Evolutionary conservation across 2,329 filamentous ascomycete species (phyloP).

Genomic region (Venturia asperata): DNA sequence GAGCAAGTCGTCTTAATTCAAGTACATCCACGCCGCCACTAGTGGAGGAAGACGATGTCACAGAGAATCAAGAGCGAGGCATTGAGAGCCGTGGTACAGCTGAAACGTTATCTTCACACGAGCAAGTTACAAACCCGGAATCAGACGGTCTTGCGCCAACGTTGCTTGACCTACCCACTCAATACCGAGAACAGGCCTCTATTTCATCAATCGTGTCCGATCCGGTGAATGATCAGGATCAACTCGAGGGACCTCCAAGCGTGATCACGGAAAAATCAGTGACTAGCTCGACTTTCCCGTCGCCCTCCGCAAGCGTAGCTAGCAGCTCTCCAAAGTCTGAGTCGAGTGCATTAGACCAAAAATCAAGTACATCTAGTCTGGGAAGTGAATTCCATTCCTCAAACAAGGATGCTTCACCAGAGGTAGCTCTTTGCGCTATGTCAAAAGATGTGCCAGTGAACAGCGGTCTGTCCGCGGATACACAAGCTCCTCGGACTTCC

Average conservation of each 20-base stretch:
- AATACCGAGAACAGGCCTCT: neutral
- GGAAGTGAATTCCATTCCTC: slow-evolving; percentile 6
- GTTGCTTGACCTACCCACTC: neutral
- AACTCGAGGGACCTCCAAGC: neutral
- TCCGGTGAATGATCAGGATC: neutral
- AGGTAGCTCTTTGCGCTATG: neutral
- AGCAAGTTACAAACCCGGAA: neutral
- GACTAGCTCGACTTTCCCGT: neutral
- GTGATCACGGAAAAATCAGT: neutral
- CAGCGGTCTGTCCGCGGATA: neutral
- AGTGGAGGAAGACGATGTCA: neutral
- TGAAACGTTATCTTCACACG: neutral
- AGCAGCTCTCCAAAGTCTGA: neutral
- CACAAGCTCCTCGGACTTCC: neutral
- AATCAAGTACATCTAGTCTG: neutral
- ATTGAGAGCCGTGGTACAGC: neutral
- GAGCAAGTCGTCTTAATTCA: neutral
- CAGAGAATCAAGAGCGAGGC: neutral
- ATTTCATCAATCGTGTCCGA: neutral
- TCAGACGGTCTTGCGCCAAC: neutral
- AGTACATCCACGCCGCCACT: neutral
- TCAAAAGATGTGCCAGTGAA: neutral
- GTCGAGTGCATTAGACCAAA: neutral
- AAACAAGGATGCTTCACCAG: neutral
- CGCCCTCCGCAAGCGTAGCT: neutral